Evolutionary conservation across 2,329 filamentous ascomycete genomes (phyloP).

Genomic region (Chalara sp.): DNA sequence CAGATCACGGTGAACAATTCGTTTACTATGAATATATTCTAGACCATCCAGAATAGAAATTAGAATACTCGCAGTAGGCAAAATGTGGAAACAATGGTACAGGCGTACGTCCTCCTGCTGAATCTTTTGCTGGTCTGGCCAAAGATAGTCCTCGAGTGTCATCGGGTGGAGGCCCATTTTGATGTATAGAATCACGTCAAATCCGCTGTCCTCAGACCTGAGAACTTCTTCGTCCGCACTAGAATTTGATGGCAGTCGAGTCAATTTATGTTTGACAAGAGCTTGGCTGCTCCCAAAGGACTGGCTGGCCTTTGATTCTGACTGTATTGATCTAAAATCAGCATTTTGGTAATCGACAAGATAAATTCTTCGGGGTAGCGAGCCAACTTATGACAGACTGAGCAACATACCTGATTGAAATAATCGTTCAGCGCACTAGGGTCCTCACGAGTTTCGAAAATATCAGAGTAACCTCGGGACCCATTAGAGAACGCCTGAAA

Average conservation of each 20-base stretch:
- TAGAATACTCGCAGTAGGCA: constrained; percentile 50
- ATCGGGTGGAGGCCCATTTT: constrained; percentile 45
- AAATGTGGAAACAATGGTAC: constrained; percentile 56
- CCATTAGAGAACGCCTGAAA: neutral
- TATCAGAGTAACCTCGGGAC: neutral
- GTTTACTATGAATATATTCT: constrained; percentile 54
- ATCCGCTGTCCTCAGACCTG: neutral
- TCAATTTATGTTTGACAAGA: too few species aligned
- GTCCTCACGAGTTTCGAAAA: neutral
- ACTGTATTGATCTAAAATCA: too few species aligned
- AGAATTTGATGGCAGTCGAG: neutral
- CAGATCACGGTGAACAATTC: constrained; percentile 59
- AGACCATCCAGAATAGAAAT: constrained; percentile 54
- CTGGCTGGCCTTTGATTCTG: too few species aligned
- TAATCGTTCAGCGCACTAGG: too few species aligned
- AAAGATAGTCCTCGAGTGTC: constrained; percentile 53
- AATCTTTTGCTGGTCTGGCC: constrained; percentile 23
- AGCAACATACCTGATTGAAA: too few species aligned
- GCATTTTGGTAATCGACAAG: too few species aligned
- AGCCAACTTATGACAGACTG: too few species aligned
- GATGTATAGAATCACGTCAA: constrained; percentile 27
- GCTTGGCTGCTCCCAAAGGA: too few species aligned
- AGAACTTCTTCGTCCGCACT: constrained; percentile 1
- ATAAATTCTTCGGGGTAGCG: too few species aligned
- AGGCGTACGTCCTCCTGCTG: constrained; percentile 7